Conservation (phyloP, 1,139 yeast species). For the Debaryomycetaceae sp. region DNA sequence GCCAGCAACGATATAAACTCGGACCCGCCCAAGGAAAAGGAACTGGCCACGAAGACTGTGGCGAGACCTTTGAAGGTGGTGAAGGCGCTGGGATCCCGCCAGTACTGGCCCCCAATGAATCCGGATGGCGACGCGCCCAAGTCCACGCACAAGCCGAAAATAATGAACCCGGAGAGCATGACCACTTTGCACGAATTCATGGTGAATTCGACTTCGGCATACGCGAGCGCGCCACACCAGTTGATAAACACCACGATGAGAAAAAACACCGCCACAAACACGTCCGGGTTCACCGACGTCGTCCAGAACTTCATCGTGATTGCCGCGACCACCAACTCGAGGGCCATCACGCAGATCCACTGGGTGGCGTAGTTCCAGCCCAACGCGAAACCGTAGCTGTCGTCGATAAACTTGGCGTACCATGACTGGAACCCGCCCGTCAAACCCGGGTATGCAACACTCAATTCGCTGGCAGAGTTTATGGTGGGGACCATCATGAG, state of each 20-base stretch:
- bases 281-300: conserved; percentile 20
- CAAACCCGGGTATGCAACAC: conserved; percentile 56
- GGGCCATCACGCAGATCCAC: conserved; percentile 68
- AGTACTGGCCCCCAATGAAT: conserved; percentile 36
- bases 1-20: conserved; percentile 80
- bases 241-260: conserved; percentile 23
- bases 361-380: conserved; percentile 76
- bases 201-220: conserved; percentile 34
- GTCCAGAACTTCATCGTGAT: conserved; percentile 28
- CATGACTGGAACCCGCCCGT: conserved; percentile 58
- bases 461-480: conserved; percentile 62
- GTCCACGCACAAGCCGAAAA: conserved; percentile 28
- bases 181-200: conserved; percentile 26
- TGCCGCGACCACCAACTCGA: conserved; percentile 58
- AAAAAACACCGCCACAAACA: conserved; percentile 29
- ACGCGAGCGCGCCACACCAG: conserved; percentile 30
- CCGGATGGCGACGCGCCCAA: conserved; percentile 28
- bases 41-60: conserved; percentile 37
- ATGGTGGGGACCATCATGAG: conserved; percentile 64
- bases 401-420: conserved; percentile 62
- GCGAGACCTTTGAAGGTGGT: conserved; percentile 31
- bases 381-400: conserved; percentile 69
- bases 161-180: conserved; percentile 28
- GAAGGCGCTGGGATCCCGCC: conserved; percentile 34
- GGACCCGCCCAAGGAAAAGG: conserved; percentile 73